Evolutionary conservation across 2,329 filamentous ascomycete species (phyloP), one percentile per base, ranked within the genome.

Genomic region (Penicillium sp.): DNA sequence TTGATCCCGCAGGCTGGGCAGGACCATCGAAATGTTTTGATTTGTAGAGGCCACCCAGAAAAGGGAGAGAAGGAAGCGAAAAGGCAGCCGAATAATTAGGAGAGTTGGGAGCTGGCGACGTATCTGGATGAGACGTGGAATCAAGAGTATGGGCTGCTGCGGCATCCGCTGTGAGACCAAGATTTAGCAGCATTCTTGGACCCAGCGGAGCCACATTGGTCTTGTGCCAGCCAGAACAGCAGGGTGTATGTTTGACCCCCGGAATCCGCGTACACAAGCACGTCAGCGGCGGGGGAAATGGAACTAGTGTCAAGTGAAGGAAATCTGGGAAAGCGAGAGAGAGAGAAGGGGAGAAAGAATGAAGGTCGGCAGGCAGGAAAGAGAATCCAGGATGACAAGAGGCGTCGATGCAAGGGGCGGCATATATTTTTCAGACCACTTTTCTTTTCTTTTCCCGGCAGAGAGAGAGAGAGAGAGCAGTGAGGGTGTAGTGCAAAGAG

Each of bases 121-220:
- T 51, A 45, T 65, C 60, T 27, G 59, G 39, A 34, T 63, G 52
- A 26, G 61, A 49, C 41, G 48, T 55, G 45, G 64, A 58, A 46
- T 75, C 73, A 65, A 67, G 66, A 41, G 65, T 55, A 60, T 75
- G 74, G 26, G 71, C 71, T 53, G 74, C 73, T 61, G 73, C 73
- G 55, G 71, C 73, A 62, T 76, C 70, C 59, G 74, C 74, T 59
- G 74, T 71, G 59, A 75, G 60, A 48, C 73, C 74, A 56, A 76
- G 65, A 58, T 73, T 74, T 52, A 75, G 65, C 49, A 74, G 64
- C 73, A 74, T 75, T 63, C 56, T 68, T 60, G 56, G 53, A 52
- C 60, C 56, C 54, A 56, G 58, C 54, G 54, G 55, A 59, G 54
- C 58, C 57, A 61, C 56, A 60, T 59, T 41, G 48, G 41, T 34